Evolutionary conservation across 2,329 filamentous ascomycete species (phyloP), one percentile per base, ranked within the genome.

Genomic region (Alternaria tenuissima): DNA sequence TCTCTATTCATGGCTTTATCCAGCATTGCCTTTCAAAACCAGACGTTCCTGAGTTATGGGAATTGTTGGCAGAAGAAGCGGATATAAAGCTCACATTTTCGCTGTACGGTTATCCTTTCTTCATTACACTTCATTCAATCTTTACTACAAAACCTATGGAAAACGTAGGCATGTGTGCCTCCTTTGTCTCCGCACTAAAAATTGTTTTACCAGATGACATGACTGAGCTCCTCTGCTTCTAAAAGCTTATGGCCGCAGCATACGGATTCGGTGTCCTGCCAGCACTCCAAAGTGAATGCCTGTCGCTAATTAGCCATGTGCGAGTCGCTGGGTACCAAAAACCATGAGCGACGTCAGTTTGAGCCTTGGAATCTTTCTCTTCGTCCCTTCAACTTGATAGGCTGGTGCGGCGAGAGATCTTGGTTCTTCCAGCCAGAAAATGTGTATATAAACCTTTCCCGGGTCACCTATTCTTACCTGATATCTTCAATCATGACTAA

Each of bases 1-100:
- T 39, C 16, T 5, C 2, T 7, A 12, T 0, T 5, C 4, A 1
- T 0, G 8, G n/a, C 7, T n/a, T 11, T 0, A 11, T n/a, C 4
- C 16, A 20, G 7, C 7, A 20, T 3, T 20, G 20, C 1, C 3
- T 20, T 20, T 20, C 20, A 20, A 20, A 20, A 20, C 20, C 20
- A 3, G 20, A 3, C 20, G 20, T 3, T 20, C 3, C 20, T 20
- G 20, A 20, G 20, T 20, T 20, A 3, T 39, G n/a, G n/a, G 8
- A 39, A 0, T 20, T 39, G n/a, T n/a, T 6, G n/a, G n/a, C 36
- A 4, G 6, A 5, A 39, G 36, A 39, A 20, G 36, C n/a, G n/a
- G n/a, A 5, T 32, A 47, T 47, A 32, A 22, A 22, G 14, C 4
- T 1, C 4, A 3, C n/a, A 1, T 32, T 20, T 0, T 9, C n/a